Evolutionary conservation across 441 rosid species (phyloP), one percentile per base, ranked within the genome.

Genomic region (Populus tomentosa): DNA sequence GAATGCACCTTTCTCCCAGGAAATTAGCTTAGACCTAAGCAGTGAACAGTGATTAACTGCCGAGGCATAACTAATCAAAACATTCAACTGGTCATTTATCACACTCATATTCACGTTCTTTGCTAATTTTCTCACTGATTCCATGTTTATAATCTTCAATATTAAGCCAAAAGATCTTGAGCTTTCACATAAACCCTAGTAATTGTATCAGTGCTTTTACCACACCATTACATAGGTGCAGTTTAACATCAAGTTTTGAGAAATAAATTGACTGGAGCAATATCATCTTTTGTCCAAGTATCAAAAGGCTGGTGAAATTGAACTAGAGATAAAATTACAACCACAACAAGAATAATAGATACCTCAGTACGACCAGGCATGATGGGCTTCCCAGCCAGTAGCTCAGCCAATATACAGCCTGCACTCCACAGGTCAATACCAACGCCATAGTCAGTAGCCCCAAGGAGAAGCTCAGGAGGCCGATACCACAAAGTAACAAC

Each of bases 301-400:
- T 46, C 59, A 24, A 42, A 75, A 32, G 28, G 35, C 30, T 30
- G 20, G 38, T n/a, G 30, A 69, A 38, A 11, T 20, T 61, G n/a
- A 23, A 70, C n/a, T 2, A 23, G 2, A 64, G n/a, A 66, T 2
- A 13, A 74, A 56, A 26, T 30, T 64, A 23, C 5, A 59, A 72
- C 16, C 24, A 42, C 40, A 66, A 42, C 13, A 35, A 61, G 24
- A 64, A 30, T n/a, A 73, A 63, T 53, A 82, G 33, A 70, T 86
- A 94, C 98, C 97, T 94, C 98, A 1, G 97, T 93, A 68, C 97
- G 93, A 67, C 98, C 98, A 2, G 97, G 98, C 95, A 93, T 91
- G 65, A 94, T 89, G 46, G 98, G 98, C 86, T 89, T 90, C 80
- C 95, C 95, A 0, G 97, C 97, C 69, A 94, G 85, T 59, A 94